phyloP scores from a whole-genome alignment of 331 rosid species.

The Erythrophleum ivorense region DNA sequence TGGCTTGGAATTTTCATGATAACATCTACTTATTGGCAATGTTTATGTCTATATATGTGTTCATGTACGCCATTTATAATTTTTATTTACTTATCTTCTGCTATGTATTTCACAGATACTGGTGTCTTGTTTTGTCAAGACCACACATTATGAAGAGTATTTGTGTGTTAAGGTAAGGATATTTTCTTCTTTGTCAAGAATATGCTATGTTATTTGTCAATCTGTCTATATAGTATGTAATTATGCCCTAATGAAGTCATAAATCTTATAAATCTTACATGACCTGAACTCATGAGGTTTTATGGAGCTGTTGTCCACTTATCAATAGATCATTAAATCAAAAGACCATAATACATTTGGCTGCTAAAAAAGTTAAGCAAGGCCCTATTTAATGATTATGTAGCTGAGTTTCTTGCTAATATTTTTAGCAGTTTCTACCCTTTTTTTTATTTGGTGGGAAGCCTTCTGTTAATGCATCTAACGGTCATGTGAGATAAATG shows the following conservation, averaged over 20 bases:
- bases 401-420: neutral
- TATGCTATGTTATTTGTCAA: neutral
- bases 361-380: neutral
- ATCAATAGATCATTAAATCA: neutral
- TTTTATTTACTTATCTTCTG: neutral
- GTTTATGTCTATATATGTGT: neutral
- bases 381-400: neutral
- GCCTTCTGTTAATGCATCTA: neutral
- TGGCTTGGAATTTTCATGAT: neutral
- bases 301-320: neutral
- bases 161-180: conserved; percentile 68
- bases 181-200: neutral
- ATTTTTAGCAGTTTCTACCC: neutral
- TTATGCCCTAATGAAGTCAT: neutral
- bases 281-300: neutral
- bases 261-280: neutral
- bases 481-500: neutral
- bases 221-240: neutral
- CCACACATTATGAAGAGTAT: conserved; percentile 91
- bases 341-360: neutral
- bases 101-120: conserved; percentile 61
- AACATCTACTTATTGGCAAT: neutral
- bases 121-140: conserved; percentile 93
- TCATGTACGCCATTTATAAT: neutral
- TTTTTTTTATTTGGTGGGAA: neutral